Conservation (phyloP, 1,284 basidiomycete genomes). For the Ganoderma multipileum region DNA sequence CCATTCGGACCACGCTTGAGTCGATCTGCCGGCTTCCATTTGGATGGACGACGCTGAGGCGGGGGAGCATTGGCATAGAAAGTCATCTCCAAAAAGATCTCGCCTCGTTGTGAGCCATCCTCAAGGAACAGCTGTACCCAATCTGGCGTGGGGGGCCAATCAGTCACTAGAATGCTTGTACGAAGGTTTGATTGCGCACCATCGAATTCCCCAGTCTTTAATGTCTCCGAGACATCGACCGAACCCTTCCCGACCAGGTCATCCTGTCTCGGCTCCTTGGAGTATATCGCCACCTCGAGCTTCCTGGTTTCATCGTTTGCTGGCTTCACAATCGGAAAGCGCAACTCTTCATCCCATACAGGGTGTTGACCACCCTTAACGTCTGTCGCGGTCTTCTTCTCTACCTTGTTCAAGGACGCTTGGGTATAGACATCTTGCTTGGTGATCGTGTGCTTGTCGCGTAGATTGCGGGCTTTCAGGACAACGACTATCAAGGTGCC, state of each 20-base stretch:
- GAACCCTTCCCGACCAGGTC: constrained; percentile 67
- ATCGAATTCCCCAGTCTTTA: constrained; percentile 79
- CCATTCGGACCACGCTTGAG: constrained; percentile 38
- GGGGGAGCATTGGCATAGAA: constrained; percentile 69
- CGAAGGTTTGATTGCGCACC: constrained; percentile 49
- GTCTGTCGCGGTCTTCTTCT: constrained; percentile 66
- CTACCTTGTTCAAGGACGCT: constrained; percentile 50
- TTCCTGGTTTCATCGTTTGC: constrained; percentile 55
- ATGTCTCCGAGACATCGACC: constrained; percentile 69
- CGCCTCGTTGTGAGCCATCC: constrained; percentile 64
- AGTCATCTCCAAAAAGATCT: constrained; percentile 83
- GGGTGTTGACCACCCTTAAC: constrained; percentile 80
- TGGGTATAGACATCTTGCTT: constrained; percentile 79
- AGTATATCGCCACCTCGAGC: constrained; percentile 68
- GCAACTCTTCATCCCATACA: constrained; percentile 77
- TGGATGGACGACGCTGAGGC: constrained; percentile 52
- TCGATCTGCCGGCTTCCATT: constrained; percentile 52
- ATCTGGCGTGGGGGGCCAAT: constrained; percentile 47
- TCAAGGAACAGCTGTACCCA: constrained; percentile 66
- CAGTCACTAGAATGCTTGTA: neutral
- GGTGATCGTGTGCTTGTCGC: constrained; percentile 75
- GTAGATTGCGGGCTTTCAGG: constrained; percentile 75
- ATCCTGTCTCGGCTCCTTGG: constrained; percentile 65
- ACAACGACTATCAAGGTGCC: constrained; percentile 78
- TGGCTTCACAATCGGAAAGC: constrained; percentile 62